Base-by-base conservation (phyloP, 345 rosid genomes). In the Gossypium stocksii region DNA sequence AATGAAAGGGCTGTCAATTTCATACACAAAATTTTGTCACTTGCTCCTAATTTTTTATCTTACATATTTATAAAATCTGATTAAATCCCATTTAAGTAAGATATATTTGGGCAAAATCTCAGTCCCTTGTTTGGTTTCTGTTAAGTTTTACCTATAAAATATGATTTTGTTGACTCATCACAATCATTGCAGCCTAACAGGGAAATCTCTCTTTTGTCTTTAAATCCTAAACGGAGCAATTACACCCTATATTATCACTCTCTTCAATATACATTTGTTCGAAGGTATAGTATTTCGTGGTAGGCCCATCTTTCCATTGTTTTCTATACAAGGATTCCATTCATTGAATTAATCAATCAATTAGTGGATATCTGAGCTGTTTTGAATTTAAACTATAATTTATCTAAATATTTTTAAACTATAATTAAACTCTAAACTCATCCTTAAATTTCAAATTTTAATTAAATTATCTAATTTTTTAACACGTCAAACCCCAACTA, bases 91-190 rank as follows among this genome's bases (percentile, higher is more conserved):
- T 46, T 25, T 67, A 67, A 25, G 49, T 48, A 48, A 14, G 43
- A 23, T 15, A 67, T 46, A 16, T 23, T 46, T 46, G 9, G 13
- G 3, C 0, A 27, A 17, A 27, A 69, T 69, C 60, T 69, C 58
- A 69, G 59, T 69, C 44, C 16, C 45, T 49, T 9, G 27, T 51
- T 69, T 27, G 45, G 45, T 69, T 56, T 69, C 4, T 69, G 46
- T 4, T 20, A 1, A 16, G 23, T 67, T 56, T 2, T 17, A 69
- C 73, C 43, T 29, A 29, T 51, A 69, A 51, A 52, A 69, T 52
- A 69, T 20, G 23, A 51, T 16, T 69, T 69, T 51, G 45, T 69
- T 69, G 73, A 69, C 73, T 51, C 60, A 51, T 10, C 45, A 69
- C 72, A 17, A 69, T 69, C 73, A 51, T 69, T 69, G 60, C 23